Evolutionary conservation across 345 rosid species (phyloP), one percentile per base, ranked within the genome.

Genomic region (Salix viminalis): DNA sequence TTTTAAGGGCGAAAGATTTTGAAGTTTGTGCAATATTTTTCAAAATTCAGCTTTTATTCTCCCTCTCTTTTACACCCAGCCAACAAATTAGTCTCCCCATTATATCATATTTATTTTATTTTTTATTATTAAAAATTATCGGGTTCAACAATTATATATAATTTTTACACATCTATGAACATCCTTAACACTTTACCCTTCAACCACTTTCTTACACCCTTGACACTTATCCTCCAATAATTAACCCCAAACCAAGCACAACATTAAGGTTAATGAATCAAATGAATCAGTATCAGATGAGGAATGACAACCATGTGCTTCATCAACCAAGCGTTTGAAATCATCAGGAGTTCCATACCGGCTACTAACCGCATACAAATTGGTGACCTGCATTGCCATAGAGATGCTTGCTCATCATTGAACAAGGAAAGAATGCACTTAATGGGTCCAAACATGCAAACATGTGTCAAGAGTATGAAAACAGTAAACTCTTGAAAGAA

Each of bases 281-380:
- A 65, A 74, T 30, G 21, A 68, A 62, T 13, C 58, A 34, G 36
- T 50, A 61, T 28, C 64, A 71, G 54, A 60, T 39, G 26, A 50
- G 78, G 82, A 71, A 83, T 83, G 56, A 42, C 77, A 79, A 95
- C 99, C 97, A 69, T 95, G 99, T 61, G 99, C 99, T 85, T 90
- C 98, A 79, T 95, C 99, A 76, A 93, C 89, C 87, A 95, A 89
- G 73, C 79, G 86, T 84, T 95, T 95, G 89, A 95, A 93, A 81
- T 95, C 97, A 84, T 95, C 97, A 56, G 99, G 99, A 26, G 90
- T 95, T 77, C 99, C 99, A 86, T 75, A 95, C 74, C 99, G 87
- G 87, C 96, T 93, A 87, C 97, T 91, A 71, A 85, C 97, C 65
- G 99, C 97, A 81, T 71, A 95, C 75, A 90, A 85, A 72, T 95